phyloP scores from a whole-genome alignment of 129 eudicot genomes.

The Artemisia annua region DNA sequence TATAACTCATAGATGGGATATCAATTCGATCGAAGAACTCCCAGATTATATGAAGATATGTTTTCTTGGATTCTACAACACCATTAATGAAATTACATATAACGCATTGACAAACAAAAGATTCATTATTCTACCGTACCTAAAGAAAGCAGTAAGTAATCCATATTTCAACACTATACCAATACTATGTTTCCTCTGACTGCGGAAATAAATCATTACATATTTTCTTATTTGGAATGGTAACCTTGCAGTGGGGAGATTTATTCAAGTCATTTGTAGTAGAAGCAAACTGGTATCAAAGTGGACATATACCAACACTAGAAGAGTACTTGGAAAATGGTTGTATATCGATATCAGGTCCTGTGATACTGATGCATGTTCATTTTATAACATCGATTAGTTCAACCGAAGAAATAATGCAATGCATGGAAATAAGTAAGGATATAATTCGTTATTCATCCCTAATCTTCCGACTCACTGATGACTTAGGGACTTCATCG shows the following conservation, averaged over 20 bases:
- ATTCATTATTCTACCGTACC: constrained; percentile 14
- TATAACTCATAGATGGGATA: constrained; percentile 35
- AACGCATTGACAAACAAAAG: constrained; percentile 14
- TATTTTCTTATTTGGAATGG: background rate
- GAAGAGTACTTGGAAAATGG: constrained; percentile 37
- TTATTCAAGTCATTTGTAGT: constrained; percentile 32
- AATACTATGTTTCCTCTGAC: background rate
- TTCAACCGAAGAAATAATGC: constrained; percentile 12
- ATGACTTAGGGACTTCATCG: constrained; percentile 39
- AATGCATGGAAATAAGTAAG: background rate
- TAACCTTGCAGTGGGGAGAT: constrained; percentile 33
- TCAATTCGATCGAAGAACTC: constrained; percentile 28
- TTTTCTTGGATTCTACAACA: constrained; percentile 33
- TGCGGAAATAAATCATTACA: background rate
- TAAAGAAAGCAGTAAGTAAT: constrained; percentile 28
- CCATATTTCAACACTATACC: background rate
- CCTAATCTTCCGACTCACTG: constrained; percentile 32
- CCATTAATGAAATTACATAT: constrained; percentile 25
- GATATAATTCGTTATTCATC: constrained; percentile 1
- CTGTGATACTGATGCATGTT: constrained; percentile 24
- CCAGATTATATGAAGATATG: constrained; percentile 43
- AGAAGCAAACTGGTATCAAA: constrained; percentile 39
- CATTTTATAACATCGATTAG: background rate
- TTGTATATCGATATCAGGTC: constrained; percentile 23
- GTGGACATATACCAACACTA: constrained; percentile 30